Evolutionary conservation across 345 rosid species (phyloP), one percentile per base, ranked within the genome.

Genomic region (Linum tenue): DNA sequence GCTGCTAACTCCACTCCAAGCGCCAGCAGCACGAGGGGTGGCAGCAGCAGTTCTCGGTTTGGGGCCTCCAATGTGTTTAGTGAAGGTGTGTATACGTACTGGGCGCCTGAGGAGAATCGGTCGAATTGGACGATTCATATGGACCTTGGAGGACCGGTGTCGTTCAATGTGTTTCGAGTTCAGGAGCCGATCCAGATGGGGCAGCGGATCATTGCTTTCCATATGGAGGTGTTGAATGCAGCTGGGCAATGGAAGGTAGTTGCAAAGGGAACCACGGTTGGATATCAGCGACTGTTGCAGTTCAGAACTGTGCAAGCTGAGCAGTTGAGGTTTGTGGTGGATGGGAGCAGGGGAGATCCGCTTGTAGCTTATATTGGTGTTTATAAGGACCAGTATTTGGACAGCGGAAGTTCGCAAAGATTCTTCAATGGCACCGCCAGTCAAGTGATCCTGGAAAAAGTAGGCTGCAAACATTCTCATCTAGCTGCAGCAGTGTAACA

Each of bases 111-210:
- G 71, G 87, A 87, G 75, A 77, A 79, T 44, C 71, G 75, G 10
- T 64, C 66, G 0, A 50, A 43, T 9, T 90, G 98, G 98, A 75
- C 65, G 44, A 56, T 92, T 55, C 61, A 70, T 64, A 60, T 92
- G 17, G 67, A 79, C 67, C 79, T 92, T 70, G 76, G 62, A 48
- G 78, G 84, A 50, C 4, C 73, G 10, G 79, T 81, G 3, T 77
- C 82, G 38, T 92, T 92, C 80, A 90, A 90, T 41, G 88, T 90
- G 55, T 60, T 92, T 67, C 85, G 77, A 72, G 73, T 88, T 63
- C 84, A 76, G 73, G 98, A 92, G 78, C 97, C 94, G 4, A 86
- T 92, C 67, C 91, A 92, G 37, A 84, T 92, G 88, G 98, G 98
- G 63, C 96, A 92, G 71, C 79, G 96, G 55, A 42, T 92, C 2